Percentiles rank a stretch among this genome's conserved stretches.
These are phyloP conservation scores for Coprinopsis cinerea DNA, from an alignment of 768 basidiomycete genomes.

Conservation along the genomic window DNA sequence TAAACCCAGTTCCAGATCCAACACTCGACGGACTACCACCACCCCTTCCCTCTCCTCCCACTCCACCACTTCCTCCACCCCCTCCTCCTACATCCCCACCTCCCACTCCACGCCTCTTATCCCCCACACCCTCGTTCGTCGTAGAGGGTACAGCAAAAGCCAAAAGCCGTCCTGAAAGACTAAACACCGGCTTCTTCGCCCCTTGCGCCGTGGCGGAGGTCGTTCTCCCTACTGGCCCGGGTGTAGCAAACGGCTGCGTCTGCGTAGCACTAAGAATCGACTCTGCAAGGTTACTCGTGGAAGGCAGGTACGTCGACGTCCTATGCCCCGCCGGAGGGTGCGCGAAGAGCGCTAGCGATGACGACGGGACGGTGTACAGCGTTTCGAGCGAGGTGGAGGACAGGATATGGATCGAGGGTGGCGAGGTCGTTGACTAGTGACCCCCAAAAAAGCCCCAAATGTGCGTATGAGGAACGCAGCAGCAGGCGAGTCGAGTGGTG, in stretches of 20 bases:
- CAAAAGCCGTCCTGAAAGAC: slow-evolving; percentile 57
- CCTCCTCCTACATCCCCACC: too few species aligned
- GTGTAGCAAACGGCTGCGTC: neutral
- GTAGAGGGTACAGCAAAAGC: slow-evolving; percentile 40
- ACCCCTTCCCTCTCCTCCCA: slow-evolving; percentile 6
- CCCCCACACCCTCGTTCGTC: slow-evolving; percentile 1
- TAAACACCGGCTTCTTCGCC: slow-evolving; percentile 31
- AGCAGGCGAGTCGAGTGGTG: too few species aligned
- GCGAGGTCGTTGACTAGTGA: slow-evolving; percentile 56
- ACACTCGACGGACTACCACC: slow-evolving; percentile 17
- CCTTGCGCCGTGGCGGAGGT: neutral
- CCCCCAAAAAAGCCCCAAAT: too few species aligned
- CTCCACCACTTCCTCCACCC: neutral
- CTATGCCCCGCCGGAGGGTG: slow-evolving; percentile 23
- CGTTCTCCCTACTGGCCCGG: neutral
- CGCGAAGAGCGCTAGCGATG: slow-evolving; percentile 40
- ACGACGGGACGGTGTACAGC: slow-evolving; percentile 43
- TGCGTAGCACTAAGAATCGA: neutral
- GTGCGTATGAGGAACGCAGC: too few species aligned
- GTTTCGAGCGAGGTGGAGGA: slow-evolving; percentile 48
- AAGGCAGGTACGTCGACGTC: slow-evolving; percentile 5
- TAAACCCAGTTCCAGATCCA: slow-evolving; percentile 18
- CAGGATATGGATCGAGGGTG: slow-evolving; percentile 49
- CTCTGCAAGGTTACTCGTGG: slow-evolving; percentile 10
- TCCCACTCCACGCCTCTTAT: too few species aligned